Evolutionary conservation across 495 filamentous ascomycete species (phyloP).

Genomic region (Penicillium flavigenum): DNA sequence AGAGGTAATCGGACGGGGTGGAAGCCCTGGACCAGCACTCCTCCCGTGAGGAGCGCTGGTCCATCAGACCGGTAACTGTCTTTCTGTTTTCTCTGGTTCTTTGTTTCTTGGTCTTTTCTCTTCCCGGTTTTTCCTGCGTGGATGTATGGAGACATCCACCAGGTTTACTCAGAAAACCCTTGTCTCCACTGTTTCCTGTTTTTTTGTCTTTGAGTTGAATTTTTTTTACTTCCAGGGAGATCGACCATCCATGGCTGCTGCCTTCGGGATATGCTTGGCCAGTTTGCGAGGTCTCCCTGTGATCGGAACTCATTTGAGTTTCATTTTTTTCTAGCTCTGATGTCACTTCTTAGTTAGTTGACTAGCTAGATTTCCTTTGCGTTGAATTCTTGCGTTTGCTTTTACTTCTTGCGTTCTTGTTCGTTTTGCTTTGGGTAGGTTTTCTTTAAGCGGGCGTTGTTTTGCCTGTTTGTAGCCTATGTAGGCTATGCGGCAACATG

Average conservation of each 20-base stretch:
- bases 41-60: neutral
- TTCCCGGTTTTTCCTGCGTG: neutral
- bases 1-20: neutral
- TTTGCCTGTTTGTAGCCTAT: neutral
- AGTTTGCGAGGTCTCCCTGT: neutral
- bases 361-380: neutral
- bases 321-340: neutral
- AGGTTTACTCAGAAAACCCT: neutral
- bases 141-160: conserved; percentile 6
- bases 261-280: conserved; percentile 1
- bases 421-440: neutral
- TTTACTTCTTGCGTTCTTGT: neutral
- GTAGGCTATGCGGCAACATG: conserved; percentile 2
- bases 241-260: neutral
- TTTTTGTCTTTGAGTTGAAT: too few relatives aligned
- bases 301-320: neutral
- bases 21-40: neutral
- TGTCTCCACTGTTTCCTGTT: neutral
- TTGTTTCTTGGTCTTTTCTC: neutral
- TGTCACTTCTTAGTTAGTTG: neutral
- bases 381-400: neutral
- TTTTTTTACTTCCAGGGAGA: neutral
- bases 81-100: neutral
- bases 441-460: neutral
- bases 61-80: neutral